These are phyloP conservation scores for Geosiphon pyriformis DNA, from an alignment of 192 early-diverging fungal species.

Conservation along the genomic window DNA sequence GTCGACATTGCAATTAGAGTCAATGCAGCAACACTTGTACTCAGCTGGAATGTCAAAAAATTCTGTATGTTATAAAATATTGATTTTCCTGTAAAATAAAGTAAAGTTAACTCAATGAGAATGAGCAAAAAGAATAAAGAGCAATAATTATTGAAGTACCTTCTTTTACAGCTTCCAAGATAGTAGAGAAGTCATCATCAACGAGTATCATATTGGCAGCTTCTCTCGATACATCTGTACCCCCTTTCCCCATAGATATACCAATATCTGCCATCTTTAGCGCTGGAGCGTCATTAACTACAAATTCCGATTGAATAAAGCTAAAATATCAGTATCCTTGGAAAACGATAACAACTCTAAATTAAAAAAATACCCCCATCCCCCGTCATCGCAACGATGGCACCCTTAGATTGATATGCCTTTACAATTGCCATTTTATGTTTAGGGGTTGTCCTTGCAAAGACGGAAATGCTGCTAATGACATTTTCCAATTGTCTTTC, in stretches of 20 bases:
- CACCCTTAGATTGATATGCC: constrained; percentile 80
- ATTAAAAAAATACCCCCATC: constrained; percentile 57
- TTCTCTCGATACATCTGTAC: constrained; percentile 94
- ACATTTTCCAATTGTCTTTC: constrained; percentile 57
- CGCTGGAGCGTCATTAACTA: constrained; percentile 94
- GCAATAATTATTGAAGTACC: constrained; percentile 36
- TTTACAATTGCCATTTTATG: constrained; percentile 91
- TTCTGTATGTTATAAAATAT: constrained; percentile 98
- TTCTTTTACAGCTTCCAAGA: constrained; percentile 93
- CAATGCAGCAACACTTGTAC: constrained; percentile 89
- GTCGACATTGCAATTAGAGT: constrained; percentile 83
- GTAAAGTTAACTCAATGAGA: not conserved
- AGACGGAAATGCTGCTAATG: constrained; percentile 59
- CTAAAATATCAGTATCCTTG: no score
- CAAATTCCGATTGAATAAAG: no score
- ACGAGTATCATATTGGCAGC: constrained; percentile 96
- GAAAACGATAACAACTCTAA: no score
- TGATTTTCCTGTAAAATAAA: constrained; percentile 61
- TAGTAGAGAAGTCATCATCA: constrained; percentile 92
- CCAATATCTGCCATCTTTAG: constrained; percentile 91
- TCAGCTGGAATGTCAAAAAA: constrained; percentile 93
- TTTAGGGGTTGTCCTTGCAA: constrained; percentile 76
- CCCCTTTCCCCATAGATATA: constrained; percentile 92
- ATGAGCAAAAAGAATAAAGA: constrained; percentile 4
- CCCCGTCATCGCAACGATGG: constrained; percentile 93